phyloP scores from a whole-genome alignment of 441 rosid species.

The Hypseocharis bilobata region DNA sequence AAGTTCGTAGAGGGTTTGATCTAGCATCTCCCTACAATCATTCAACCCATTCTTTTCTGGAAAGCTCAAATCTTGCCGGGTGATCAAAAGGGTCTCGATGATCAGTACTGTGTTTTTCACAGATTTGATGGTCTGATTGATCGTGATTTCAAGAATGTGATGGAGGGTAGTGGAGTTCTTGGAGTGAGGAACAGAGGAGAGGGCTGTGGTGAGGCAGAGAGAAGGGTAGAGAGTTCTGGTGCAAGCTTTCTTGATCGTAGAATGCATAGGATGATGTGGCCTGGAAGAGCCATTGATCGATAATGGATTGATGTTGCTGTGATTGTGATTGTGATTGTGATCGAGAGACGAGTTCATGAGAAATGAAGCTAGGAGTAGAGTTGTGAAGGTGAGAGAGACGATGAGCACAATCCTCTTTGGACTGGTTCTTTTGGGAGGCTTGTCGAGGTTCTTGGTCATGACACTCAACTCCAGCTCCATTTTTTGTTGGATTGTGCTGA shows the following conservation, averaged over 20 bases:
- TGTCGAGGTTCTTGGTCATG: neutral
- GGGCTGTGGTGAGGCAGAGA: slow-evolving; percentile 12
- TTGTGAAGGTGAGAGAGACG: slow-evolving; percentile 3
- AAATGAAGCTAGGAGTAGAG: slow-evolving; percentile 4
- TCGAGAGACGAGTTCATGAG: neutral
- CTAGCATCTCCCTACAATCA: slow-evolving; percentile 20
- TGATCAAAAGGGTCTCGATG: neutral
- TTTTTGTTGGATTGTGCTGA: too few relatives aligned
- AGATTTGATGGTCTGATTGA: neutral
- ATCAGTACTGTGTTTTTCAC: neutral
- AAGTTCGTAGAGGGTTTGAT: slow-evolving; percentile 19
- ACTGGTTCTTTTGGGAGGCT: neutral
- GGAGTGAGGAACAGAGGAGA: slow-evolving; percentile 8
- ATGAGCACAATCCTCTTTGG: neutral
- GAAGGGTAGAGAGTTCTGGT: slow-evolving; percentile 7
- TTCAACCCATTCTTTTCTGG: slow-evolving; percentile 13
- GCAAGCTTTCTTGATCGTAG: slow-evolving; percentile 1
- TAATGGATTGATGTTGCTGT: neutral
- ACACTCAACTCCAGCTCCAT: too few relatives aligned
- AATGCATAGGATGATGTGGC: neutral
- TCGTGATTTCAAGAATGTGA: slow-evolving; percentile 10
- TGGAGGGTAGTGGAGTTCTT: neutral
- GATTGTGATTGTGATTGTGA: neutral
- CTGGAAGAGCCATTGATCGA: neutral
- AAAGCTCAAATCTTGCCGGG: slow-evolving; percentile 8